These are phyloP conservation scores for Akanthomyces lecanii DNA, from an alignment of 2,329 filamentous ascomycete genomes.

Conservation along the genomic window DNA sequence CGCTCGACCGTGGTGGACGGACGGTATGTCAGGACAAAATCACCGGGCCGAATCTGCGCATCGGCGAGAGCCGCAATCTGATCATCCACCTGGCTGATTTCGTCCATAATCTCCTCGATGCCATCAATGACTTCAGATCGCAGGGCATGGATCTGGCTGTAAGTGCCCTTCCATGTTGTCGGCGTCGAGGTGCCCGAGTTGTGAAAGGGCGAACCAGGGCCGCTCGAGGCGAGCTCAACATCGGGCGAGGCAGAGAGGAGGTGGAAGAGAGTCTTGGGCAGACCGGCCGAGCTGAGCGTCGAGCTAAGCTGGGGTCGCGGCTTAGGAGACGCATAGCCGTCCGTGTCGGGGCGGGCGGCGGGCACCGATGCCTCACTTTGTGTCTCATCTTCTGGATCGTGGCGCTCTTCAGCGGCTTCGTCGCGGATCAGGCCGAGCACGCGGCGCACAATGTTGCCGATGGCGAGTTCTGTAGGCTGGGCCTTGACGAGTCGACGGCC, in stretches of 20 bases:
- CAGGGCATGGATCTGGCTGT: conserved; percentile 60
- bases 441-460: conserved; percentile 89
- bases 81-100: conserved; percentile 87
- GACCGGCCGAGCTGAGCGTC: conserved; percentile 60
- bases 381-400: conserved; percentile 58
- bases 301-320: conserved; percentile 53
- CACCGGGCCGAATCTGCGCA: conserved; percentile 88
- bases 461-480: conserved; percentile 84
- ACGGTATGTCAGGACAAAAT: conserved; percentile 85
- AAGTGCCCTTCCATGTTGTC: conserved; percentile 32
- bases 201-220: conserved; percentile 43
- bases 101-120: conserved; percentile 93
- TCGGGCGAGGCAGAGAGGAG: conserved; percentile 70
- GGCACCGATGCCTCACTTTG: conserved; percentile 43
- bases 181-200: conserved; percentile 50
- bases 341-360: conserved; percentile 31
- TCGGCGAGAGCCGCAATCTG: conserved; percentile 86
- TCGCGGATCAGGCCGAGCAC: conserved; percentile 88
- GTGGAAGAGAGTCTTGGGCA: conserved; percentile 79
- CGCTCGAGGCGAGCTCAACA: conserved; percentile 32
- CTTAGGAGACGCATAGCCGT: conserved; percentile 36
- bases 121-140: conserved; percentile 89
- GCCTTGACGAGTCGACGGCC: conserved; percentile 75
- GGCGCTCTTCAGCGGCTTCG: conserved; percentile 77
- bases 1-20: conserved; percentile 83